Evolutionary conservation across 441 rosid genomes (phyloP), one percentile per base, ranked within the genome.

Genomic region (Omphalea diandra): DNA sequence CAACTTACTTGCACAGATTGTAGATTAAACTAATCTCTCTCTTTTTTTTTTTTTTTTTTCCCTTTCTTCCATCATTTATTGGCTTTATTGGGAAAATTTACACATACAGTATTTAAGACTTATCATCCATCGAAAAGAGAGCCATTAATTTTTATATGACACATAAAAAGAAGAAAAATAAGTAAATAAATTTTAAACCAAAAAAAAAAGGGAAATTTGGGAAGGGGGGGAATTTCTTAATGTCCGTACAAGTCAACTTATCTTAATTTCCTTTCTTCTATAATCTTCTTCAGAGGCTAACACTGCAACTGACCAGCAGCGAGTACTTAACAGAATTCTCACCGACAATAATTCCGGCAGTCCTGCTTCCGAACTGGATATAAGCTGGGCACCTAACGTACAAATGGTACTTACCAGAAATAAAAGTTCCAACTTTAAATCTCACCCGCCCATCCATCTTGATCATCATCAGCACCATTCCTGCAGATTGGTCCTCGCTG

Each of bases 371-470:
- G n/a, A 85, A 83, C 63, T 76, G 57, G 7, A 91, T 80, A 68
- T 18, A 46, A 2, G 98, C 94, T 0, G 62, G 79, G 65, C 98
- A 94, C 67, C 54, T 70, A 20, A 84, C 96, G 36, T 86, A 53
- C 33, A 94, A 64, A 77, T 84, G 91, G 70, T 94, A 91, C 47
- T 61, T 74, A 0, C 89, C 89, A 1, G 96, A 72, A 14, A 78
- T 72, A 40, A 91, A 83, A 7, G 89, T 70, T 10, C 97, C 97
- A 36, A 87, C 88, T 58, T 91, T 94, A 85, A 88, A 94, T 65
- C 97, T 74, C 29, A 94, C 90, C 31, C 90, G 87, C 36, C 98
- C 98, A 49, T 90, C 94, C 50, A 84, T 75, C 80, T 83, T 86
- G 73, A 94, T 80, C 29, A 36, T 14, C 68, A 94, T 20, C 49